These are phyloP conservation scores for Colletotrichum cordylinicola DNA, from an alignment of 2,329 filamentous ascomycete genomes.

Conservation along the genomic window DNA sequence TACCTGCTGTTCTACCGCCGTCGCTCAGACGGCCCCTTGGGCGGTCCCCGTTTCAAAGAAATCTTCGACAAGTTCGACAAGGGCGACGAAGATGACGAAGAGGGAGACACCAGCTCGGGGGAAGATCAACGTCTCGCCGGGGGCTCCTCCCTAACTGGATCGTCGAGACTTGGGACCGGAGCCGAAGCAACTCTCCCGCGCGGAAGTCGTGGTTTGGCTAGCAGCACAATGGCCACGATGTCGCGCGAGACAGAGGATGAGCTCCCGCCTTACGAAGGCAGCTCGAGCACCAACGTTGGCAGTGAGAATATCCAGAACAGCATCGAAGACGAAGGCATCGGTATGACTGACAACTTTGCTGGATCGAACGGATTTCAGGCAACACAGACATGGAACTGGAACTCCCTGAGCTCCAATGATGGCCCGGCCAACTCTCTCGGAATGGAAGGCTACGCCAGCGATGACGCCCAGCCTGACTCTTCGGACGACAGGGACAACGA, in stretches of 20 bases:
- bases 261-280: constrained; percentile 35
- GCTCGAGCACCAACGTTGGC: constrained; percentile 21
- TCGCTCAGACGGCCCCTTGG: constrained; percentile 77
- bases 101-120: constrained; percentile 65
- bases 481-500: constrained; percentile 36
- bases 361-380: constrained; percentile 33
- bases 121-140: constrained; percentile 87
- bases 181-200: constrained; percentile 76
- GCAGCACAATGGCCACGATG: constrained; percentile 34
- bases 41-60: constrained; percentile 75
- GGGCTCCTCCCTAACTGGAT: constrained; percentile 85
- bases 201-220: constrained; percentile 66
- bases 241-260: constrained; percentile 33
- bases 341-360: constrained; percentile 40
- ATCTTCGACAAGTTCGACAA: constrained; percentile 71
- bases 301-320: constrained; percentile 42
- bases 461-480: constrained; percentile 48
- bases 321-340: constrained; percentile 56
- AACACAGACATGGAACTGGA: constrained; percentile 54
- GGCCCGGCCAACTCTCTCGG: constrained; percentile 34
- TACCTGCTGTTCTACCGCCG: constrained; percentile 97
- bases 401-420: constrained; percentile 35
- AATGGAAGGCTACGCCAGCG: constrained; percentile 44
- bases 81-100: constrained; percentile 48
- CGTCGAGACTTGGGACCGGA: constrained; percentile 85